phyloP scores from a whole-genome alignment of 2,329 filamentous ascomycete species.

The Cadophora luteo-olivacea region DNA sequence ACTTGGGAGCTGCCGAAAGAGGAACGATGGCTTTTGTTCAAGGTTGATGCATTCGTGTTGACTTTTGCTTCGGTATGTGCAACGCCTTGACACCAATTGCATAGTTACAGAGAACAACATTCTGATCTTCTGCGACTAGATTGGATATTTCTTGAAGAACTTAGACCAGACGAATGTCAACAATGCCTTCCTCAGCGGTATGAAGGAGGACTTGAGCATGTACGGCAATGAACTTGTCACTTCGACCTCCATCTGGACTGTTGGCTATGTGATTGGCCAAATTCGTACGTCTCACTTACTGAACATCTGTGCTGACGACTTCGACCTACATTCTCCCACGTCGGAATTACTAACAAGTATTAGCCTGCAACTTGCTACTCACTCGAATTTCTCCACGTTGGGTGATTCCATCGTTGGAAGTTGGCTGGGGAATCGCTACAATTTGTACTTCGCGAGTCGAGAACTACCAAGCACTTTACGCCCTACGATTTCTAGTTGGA shows the following conservation, averaged over 20 bases:
- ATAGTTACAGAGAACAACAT: neutral
- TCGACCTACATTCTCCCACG: no score
- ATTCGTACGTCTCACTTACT: conserved; percentile 43
- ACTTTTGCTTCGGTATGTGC: conserved; percentile 50
- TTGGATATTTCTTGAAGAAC: conserved; percentile 51
- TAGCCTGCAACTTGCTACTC: conserved; percentile 56
- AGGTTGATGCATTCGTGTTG: conserved; percentile 55
- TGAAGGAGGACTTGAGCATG: conserved; percentile 53
- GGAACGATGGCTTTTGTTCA: conserved; percentile 53
- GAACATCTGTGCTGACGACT: no score
- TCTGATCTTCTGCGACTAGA: conserved; percentile 7
- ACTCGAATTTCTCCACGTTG: conserved; percentile 50
- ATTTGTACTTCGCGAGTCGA: conserved; percentile 41
- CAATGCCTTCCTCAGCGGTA: conserved; percentile 46
- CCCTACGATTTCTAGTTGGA: conserved; percentile 46
- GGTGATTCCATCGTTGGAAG: conserved; percentile 42
- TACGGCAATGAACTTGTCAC: conserved; percentile 58
- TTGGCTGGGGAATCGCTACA: conserved; percentile 36
- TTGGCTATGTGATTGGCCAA: conserved; percentile 59
- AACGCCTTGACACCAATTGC: conserved; percentile 39
- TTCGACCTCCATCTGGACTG: conserved; percentile 57
- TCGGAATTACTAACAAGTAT: no score
- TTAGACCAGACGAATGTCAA: conserved; percentile 46
- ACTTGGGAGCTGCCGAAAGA: conserved; percentile 57
- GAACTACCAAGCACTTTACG: conserved; percentile 45